Base-by-base conservation (phyloP, 805 yeast species). In the Ogataea neopini region DNA sequence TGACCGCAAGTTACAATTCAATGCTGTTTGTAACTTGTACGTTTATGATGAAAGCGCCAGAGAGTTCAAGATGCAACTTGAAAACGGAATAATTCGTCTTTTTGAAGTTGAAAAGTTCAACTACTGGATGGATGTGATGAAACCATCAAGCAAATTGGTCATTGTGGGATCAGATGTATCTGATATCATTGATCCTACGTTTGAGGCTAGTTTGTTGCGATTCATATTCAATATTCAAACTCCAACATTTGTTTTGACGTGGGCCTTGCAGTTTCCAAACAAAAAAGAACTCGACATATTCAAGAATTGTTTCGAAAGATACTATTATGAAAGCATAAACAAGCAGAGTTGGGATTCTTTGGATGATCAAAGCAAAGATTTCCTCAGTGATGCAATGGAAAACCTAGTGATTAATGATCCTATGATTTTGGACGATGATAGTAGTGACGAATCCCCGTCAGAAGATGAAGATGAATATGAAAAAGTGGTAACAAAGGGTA, bases 211-310 rank as follows among this genome's bases (percentile, higher is more conserved):
- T 10, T 62, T 75, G 26, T 53, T 64, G 11, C 74, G 87, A 1
- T 85, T 89, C 54, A 75, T 85, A 11, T 89, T 88, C 74, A 85
- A 86, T 61, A 74, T 78, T 52, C 68, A 66, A 22, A 55, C 67
- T 4, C 73, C 63, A 5, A 62, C 64, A 2, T 57, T 62, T 1
- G 76, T 82, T 0, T 69, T 74, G 20, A 83, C 96, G 1, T 86
- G 85, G 76, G 71, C 87, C 54, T 56, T 87, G 32, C 79, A 74
- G 55, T 88, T 89, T 58, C 52, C 53, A 0, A 61, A 65, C 33
- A 59, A 66, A 8, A 67, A 68, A 1, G 62, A 61, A 0, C 73
- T 83, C 47, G 67, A 69, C 18, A 52, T 59, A 9, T 86, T 88
- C 61, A 88, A 86, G 64, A 60, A 61, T 2, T 61, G 52, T 2